Percentiles rank a stretch among this genome's conserved stretches.
phyloP scores from a whole-genome alignment of 2,329 filamentous ascomycete genomes.

The Aurifilum marmelostoma region DNA sequence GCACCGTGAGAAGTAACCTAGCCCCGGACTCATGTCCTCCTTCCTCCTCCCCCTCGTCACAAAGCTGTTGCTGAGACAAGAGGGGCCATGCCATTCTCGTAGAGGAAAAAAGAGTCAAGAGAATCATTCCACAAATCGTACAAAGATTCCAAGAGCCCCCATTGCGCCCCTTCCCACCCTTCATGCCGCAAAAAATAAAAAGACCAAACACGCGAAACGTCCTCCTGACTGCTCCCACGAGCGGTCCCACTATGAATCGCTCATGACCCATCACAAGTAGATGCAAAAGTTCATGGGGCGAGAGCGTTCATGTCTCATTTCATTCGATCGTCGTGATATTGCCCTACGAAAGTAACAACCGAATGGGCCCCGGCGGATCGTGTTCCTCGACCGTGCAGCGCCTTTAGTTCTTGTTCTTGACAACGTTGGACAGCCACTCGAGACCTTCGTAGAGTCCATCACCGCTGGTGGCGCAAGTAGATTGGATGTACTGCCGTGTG shows the following conservation, averaged over 20 bases:
- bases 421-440: conserved; percentile 84
- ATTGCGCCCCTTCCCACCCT: conserved; percentile 39
- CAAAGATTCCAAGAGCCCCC: conserved; percentile 38
- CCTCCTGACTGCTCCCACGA: conserved; percentile 34
- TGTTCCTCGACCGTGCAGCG: conserved; percentile 38
- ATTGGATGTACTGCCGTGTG: conserved; percentile 86
- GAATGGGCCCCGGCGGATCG: conserved; percentile 50
- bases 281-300: conserved; percentile 43
- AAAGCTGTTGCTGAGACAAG: conserved; percentile 27
- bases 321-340: conserved; percentile 59
- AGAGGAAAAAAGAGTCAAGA: conserved; percentile 26
- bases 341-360: conserved; percentile 63
- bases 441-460: conserved; percentile 99
- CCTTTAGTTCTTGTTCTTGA: conserved; percentile 74
- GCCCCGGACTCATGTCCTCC: conserved; percentile 21
- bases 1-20: conserved; percentile 18
- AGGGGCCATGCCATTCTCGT: conserved; percentile 26
- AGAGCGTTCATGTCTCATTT: conserved; percentile 41
- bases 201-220: conserved; percentile 35
- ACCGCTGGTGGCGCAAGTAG: conserved; percentile 97
- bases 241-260: conserved; percentile 31
- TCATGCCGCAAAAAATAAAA: conserved; percentile 32
- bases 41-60: conserved; percentile 15
- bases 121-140: conserved; percentile 42
- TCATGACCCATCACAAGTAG: conserved; percentile 35